These are phyloP conservation scores for Gossypium lobatum DNA, from an alignment of 441 rosid species.

Conservation along the genomic window DNA sequence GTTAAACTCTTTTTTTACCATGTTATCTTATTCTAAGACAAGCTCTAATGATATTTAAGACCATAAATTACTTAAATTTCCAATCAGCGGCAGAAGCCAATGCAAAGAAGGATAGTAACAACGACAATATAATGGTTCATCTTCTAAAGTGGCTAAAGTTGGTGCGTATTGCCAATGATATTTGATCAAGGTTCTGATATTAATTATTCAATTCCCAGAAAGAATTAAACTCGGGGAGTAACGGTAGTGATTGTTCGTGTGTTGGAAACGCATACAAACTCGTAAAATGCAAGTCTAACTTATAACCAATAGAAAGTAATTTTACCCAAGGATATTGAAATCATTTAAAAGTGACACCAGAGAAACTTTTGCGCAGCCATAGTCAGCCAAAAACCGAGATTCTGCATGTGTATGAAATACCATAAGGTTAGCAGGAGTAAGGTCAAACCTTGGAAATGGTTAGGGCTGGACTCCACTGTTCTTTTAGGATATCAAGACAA, in stretches of 20 bases:
- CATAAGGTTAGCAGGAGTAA: background rate
- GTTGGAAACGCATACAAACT: background rate
- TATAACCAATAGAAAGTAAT: background rate
- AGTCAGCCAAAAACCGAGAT: background rate
- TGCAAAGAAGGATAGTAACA: background rate
- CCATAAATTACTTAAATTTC: background rate
- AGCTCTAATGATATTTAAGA: background rate
- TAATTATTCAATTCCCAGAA: too few species aligned
- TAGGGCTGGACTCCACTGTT: constrained; percentile 42
- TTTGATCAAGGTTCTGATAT: too few species aligned
- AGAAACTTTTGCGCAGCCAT: background rate
- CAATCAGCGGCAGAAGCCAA: background rate
- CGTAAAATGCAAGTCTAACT: too few species aligned
- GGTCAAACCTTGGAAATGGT: constrained; percentile 32
- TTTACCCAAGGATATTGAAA: too few species aligned
- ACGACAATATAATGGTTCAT: background rate
- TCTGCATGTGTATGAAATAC: background rate
- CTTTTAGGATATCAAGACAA: constrained; percentile 35
- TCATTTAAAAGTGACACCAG: too few species aligned
- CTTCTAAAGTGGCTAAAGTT: background rate
- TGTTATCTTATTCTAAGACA: background rate
- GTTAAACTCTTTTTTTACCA: background rate
- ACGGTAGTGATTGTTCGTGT: background rate
- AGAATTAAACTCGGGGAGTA: too few species aligned
- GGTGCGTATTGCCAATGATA: background rate